Conservation (phyloP, 2,329 filamentous ascomycete genomes). For the Nemania serpens region DNA sequence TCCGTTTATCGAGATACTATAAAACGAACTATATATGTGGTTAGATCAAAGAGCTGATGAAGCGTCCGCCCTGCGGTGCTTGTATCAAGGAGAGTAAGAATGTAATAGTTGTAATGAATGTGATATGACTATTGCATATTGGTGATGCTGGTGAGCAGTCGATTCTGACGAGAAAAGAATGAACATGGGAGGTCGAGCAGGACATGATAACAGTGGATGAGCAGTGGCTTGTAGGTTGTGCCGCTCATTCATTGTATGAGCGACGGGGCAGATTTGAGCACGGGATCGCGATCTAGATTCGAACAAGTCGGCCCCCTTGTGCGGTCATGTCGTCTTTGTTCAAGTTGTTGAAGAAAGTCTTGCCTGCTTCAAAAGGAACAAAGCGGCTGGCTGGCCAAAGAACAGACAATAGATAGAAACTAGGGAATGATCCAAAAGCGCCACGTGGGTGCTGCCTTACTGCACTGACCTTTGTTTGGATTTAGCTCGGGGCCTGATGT, state of each 20-base stretch:
- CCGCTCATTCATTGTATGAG: slow-evolving; percentile 6
- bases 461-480: slow-evolving; percentile 24
- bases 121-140: slow-evolving; percentile 15
- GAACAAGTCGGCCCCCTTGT: slow-evolving; percentile 10
- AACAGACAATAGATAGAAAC: not conserved
- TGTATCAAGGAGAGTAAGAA: slow-evolving; percentile 16
- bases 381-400: not conserved
- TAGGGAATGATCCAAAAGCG: not conserved
- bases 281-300: not conserved
- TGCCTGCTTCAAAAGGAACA: not conserved
- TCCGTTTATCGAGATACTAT: slow-evolving; percentile 17
- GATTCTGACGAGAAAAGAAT: not conserved
- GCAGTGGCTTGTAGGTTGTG: slow-evolving; percentile 11
- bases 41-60: slow-evolving; percentile 5
- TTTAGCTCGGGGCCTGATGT: slow-evolving; percentile 1
- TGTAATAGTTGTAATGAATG: slow-evolving; percentile 21
- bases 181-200: not conserved
- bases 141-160: not conserved
- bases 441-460: not conserved
- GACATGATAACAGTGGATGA: not conserved
- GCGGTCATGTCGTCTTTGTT: not conserved
- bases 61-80: not conserved
- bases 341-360: not conserved
- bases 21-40: slow-evolving; percentile 21
- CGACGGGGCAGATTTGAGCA: slow-evolving; percentile 1